phyloP scores from a whole-genome alignment of 257 asterid genomes.

The Catharanthus roseus region DNA sequence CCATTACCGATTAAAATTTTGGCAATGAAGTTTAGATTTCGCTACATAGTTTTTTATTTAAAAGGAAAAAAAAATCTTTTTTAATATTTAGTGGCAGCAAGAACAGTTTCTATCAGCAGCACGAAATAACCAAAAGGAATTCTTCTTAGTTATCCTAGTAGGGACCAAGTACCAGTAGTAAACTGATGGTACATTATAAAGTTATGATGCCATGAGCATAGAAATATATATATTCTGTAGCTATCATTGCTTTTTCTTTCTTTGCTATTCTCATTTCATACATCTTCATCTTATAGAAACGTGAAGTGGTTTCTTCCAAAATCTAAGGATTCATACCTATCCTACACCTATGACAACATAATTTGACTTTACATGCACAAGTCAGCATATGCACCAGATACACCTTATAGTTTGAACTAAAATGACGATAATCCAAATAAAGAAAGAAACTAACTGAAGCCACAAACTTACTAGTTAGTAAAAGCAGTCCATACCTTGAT shows the following conservation, averaged over 20 bases:
- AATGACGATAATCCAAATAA: background rate
- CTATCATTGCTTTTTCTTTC: background rate
- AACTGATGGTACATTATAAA: background rate
- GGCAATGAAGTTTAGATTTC: background rate
- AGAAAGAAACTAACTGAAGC: background rate
- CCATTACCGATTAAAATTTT: background rate
- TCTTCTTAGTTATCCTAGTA: background rate
- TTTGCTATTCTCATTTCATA: background rate
- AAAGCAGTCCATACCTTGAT: slow-evolving; percentile 77
- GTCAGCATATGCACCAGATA: background rate
- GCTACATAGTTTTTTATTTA: background rate
- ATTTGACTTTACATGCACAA: background rate
- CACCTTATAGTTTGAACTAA: background rate
- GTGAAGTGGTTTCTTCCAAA: background rate
- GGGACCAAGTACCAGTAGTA: background rate
- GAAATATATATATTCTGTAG: background rate
- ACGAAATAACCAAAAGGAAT: background rate
- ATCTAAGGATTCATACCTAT: background rate
- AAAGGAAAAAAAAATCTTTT: too few species aligned
- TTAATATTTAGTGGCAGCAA: too few species aligned
- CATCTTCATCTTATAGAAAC: background rate
- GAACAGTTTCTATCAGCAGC: background rate
- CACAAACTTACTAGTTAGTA: slow-evolving; percentile 44
- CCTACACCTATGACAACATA: background rate
- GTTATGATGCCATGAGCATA: background rate